These are phyloP conservation scores for Bullera alba DNA, from an alignment of 768 basidiomycete species.

Conservation along the genomic window DNA sequence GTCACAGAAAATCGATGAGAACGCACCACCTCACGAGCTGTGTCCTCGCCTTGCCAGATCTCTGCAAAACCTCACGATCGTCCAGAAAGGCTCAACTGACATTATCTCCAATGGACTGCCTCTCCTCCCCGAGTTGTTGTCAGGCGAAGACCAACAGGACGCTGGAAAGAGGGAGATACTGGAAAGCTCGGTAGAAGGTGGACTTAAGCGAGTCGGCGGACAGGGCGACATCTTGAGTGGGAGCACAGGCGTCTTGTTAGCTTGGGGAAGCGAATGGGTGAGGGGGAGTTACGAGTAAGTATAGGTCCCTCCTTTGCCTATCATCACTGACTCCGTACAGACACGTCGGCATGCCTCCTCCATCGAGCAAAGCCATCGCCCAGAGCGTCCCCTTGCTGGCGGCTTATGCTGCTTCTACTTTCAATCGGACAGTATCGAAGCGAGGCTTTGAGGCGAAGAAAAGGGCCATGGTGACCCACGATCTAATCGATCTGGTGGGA, in stretches of 20 bases:
- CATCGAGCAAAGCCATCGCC: conserved; percentile 34
- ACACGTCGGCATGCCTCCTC: conserved; percentile 40
- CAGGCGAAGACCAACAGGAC: conserved; percentile 52
- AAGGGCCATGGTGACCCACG: conserved; percentile 72
- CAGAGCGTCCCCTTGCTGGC: conserved; percentile 68
- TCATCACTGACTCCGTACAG: conserved; percentile 10
- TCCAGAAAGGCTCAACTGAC: conserved; percentile 80
- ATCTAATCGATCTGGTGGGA: conserved; percentile 58
- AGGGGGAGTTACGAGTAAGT: conserved; percentile 70
- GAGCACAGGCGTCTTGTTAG: conserved; percentile 76
- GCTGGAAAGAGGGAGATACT: conserved; percentile 55
- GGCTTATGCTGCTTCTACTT: conserved; percentile 75
- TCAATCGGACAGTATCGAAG: conserved; percentile 76
- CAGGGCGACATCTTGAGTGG: conserved; percentile 94
- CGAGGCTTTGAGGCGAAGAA: conserved; percentile 69
- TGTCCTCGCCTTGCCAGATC: conserved; percentile 65
- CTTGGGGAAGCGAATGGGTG: conserved; percentile 93
- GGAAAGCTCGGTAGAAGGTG: conserved; percentile 64
- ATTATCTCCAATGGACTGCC: conserved; percentile 58
- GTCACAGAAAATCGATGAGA: conserved; percentile 45
- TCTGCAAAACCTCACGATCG: conserved; percentile 79
- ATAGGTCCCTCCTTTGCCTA: not conserved
- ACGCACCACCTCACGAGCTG: conserved; percentile 46
- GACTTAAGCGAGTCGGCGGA: conserved; percentile 86
- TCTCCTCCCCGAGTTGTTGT: conserved; percentile 44